Evolutionary conservation across 768 basidiomycete species (phyloP).

Genomic region (Auriscalpium microsporum): DNA sequence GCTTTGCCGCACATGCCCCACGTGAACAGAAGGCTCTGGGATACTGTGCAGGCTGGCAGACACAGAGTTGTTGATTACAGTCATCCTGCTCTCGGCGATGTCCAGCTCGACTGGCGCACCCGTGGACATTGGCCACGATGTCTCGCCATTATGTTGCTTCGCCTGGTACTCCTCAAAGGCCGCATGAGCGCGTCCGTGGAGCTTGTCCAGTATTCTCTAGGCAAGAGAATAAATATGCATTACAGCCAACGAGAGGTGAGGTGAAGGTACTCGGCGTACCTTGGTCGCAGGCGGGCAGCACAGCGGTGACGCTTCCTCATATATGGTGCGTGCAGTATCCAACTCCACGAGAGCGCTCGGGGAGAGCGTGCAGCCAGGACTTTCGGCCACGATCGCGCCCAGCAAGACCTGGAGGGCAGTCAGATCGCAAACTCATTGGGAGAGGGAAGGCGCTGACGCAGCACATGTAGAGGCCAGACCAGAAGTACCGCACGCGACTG

Average conservation of each 20-base stretch:
- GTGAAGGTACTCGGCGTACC: neutral
- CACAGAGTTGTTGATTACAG: neutral
- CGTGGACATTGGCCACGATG: neutral
- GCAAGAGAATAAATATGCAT: neutral
- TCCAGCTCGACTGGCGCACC: neutral
- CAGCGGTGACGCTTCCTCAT: slow-evolving; percentile 32
- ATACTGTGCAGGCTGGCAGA: neutral
- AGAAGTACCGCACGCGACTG: slow-evolving; percentile 39
- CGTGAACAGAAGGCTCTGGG: neutral
- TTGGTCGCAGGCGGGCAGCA: slow-evolving; percentile 25
- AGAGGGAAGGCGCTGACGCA: slow-evolving; percentile 26
- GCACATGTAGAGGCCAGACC: slow-evolving; percentile 41
- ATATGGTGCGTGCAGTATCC: slow-evolving; percentile 30
- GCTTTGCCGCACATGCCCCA: neutral
- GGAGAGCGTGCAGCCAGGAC: slow-evolving; percentile 37
- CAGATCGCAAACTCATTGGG: neutral
- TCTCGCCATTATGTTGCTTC: neutral
- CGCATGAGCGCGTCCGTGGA: neutral
- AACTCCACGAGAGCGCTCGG: slow-evolving; percentile 33
- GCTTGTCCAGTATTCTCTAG: neutral
- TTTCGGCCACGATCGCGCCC: slow-evolving; percentile 37
- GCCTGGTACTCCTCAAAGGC: neutral
- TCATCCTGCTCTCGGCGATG: neutral
- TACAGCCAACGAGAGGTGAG: neutral
- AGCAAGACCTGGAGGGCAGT: slow-evolving; percentile 30